These are phyloP conservation scores for Amylocystis lapponica DNA, from an alignment of 768 basidiomycete species.

Conservation along the genomic window DNA sequence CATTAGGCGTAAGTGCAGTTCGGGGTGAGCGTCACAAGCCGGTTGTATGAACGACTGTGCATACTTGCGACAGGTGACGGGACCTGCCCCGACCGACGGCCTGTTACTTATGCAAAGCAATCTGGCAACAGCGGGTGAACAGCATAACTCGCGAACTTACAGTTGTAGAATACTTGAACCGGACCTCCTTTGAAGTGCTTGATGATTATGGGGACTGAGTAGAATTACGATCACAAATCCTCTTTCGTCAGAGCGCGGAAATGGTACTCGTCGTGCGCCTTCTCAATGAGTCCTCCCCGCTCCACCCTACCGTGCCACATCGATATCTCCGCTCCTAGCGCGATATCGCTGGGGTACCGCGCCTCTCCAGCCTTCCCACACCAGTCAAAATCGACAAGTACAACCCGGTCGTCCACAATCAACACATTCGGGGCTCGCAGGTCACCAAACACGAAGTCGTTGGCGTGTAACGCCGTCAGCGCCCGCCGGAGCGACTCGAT, in stretches of 20 bases:
- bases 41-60: too few relatives aligned
- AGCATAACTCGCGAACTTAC: too few relatives aligned
- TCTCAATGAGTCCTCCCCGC: conserved; percentile 5
- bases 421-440: conserved; percentile 24
- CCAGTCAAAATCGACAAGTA: conserved; percentile 6
- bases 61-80: too few relatives aligned
- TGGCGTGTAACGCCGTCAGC: conserved; percentile 9
- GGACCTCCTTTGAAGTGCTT: too few relatives aligned
- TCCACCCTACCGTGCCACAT: conserved; percentile 4
- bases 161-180: too few relatives aligned
- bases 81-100: too few relatives aligned
- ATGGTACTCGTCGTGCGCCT: conserved; percentile 6
- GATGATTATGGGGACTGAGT: too few relatives aligned
- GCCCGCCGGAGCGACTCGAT: conserved; percentile 4
- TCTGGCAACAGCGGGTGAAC: too few relatives aligned
- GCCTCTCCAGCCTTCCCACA: conserved; percentile 4
- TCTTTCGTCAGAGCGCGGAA: not conserved
- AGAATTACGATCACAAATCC: not conserved
- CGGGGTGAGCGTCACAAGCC: too few relatives aligned
- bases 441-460: conserved; percentile 26
- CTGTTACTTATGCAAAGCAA: too few relatives aligned
- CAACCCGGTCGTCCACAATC: conserved; percentile 1
- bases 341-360: conserved; percentile 4
- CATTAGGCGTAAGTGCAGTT: too few relatives aligned
- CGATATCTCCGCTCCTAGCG: too few relatives aligned